Evolutionary conservation across 2,329 filamentous ascomycete genomes (phyloP), one percentile per base, ranked within the genome.

Genomic region (Colletotrichum brevisporum): DNA sequence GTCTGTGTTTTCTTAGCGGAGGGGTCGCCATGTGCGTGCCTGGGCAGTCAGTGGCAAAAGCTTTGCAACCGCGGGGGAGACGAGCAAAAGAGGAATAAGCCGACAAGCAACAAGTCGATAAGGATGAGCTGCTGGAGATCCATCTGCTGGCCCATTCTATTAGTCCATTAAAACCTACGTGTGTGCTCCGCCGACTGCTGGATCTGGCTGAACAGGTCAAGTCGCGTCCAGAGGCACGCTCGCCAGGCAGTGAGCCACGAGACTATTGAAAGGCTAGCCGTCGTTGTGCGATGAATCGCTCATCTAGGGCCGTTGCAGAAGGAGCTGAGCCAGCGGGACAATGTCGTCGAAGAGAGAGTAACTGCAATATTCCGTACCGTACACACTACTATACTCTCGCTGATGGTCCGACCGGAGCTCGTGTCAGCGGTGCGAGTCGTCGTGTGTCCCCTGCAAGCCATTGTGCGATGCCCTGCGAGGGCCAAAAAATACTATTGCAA

Each of bases 1-100:
- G 62, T 61, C 66, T 47, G 66, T 69, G 62, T 60, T 47, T 60
- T 60, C 47, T 60, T 31, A 67, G 55, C 56, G 67, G 56, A 69
- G 67, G 43, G 39, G 45, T 31, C 61, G 62, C 67, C 67, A 67
- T 69, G 67, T 69, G 67, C 67, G 43, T 26, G 55, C 43, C 67
- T 45, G 61, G 62, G 62, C 60, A 69, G 67, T 55, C 36, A 67
- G 62, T 61, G 67, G 66, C 66, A 56, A 61, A 69, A 41, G 56
- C 41, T 56, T 36, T 56, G 55, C 55, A 69, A 66, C 67, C 41
- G 55, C 54, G 66, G 56, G 48, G 61, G 50, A n/a, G 45, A 56
- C 53, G 51, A 39, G 48, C 31, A 43, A 43, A 43, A 21, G 59
- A 62, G 50, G 39, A 21, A 24, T 15, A 27, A 39, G 31, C 27